Evolutionary conservation across 2,329 filamentous ascomycete genomes (phyloP), one percentile per base, ranked within the genome.

Genomic region (Penicillium hordei): DNA sequence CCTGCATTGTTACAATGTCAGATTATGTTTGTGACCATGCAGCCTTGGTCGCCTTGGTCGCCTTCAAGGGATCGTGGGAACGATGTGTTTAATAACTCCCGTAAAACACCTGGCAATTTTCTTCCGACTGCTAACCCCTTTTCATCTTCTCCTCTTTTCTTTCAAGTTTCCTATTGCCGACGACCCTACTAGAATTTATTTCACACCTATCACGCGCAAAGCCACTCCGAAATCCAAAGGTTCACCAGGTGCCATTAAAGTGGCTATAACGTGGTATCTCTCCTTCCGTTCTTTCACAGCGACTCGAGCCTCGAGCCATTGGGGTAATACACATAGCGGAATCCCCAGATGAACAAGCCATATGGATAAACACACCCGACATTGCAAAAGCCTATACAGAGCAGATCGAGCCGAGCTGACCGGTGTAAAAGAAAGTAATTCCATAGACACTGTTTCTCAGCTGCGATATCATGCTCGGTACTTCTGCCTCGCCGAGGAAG

Each of bases 71-170:
- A 62, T 84, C 82, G 62, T 81, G 73, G 0, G 81, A 80, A 0
- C 84, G 73, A 12, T 77, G 33, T 84, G 82, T 23, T 79, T 74
- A 8, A 81, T 83, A 39, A 77, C 77, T 38, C 81, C 81, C 81
- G 72, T 84, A 84, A 70, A 83, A 83, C 73, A 84, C 80, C 46
- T 48, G 9, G 9, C 7, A 27, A 29, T 17, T 44, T 5, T 39
- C 9, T 10, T 8, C 15, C 13, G 34, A 15, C 23, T 31, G 36
- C 36, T 19, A 23, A 48, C 13, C 51, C 44, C 19, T 25, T 25
- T 27, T 46, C 27, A 25, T 58, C 38, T 8, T 6, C 6, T 34
- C 15, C 21, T 58, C 38, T 9, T 6, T 12, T 34, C 19, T 17
- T 34, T 17, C 15, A 17, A 25, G 13, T 25, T 25, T 25, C 8